Percentiles rank a stretch among this genome's conserved stretches.
These are phyloP conservation scores for Euphrasia confusa DNA, from an alignment of 257 asterid species.

Conservation along the genomic window DNA sequence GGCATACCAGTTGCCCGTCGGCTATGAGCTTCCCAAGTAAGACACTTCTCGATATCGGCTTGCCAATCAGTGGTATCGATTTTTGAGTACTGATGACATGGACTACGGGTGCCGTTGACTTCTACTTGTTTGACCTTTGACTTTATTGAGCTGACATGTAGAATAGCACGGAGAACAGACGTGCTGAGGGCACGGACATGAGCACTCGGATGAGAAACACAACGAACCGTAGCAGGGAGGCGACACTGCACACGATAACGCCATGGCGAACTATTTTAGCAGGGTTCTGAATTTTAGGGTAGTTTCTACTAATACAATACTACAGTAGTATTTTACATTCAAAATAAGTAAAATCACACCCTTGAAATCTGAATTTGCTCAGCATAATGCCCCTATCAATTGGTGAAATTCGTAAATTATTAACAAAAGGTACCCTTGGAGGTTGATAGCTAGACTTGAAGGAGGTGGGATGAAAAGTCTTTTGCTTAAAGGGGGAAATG, in stretches of 20 bases:
- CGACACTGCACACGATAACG: constrained; percentile 64
- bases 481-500: background rate
- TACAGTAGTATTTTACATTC: background rate
- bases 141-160: constrained; percentile 49
- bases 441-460: background rate
- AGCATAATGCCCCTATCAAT: background rate
- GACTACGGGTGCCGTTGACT: constrained; percentile 34
- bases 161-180: constrained; percentile 86
- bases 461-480: too few relatives aligned
- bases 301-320: background rate
- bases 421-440: background rate
- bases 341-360: background rate
- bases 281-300: background rate
- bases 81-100: constrained; percentile 51
- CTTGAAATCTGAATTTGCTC: background rate
- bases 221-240: constrained; percentile 81
- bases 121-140: constrained; percentile 34
- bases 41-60: constrained; percentile 68
- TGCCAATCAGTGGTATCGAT: constrained; percentile 58
- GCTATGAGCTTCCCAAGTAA: constrained; percentile 94
- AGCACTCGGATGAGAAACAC: constrained; percentile 93
- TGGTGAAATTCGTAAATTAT: background rate
- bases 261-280: constrained; percentile 16
- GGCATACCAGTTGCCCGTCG: constrained; percentile 73
- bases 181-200: constrained; percentile 95